Evolutionary conservation across 306 rosid species (phyloP), one percentile per base, ranked within the genome.

Genomic region (Dalbergia oliveri): DNA sequence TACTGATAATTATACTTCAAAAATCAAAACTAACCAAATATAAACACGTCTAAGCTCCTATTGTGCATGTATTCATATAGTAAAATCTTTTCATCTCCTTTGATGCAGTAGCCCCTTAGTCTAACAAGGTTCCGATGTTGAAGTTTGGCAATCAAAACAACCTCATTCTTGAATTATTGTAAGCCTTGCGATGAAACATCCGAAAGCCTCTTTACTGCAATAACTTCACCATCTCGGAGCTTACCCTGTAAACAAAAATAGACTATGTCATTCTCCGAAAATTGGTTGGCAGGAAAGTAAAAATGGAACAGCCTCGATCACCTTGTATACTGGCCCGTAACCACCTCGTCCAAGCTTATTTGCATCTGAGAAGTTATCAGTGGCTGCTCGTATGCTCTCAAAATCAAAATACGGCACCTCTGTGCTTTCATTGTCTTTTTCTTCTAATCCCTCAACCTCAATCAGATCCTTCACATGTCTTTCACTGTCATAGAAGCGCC

Each of bases 321-420:
- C 87, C 87, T 79, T 84, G 79, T 79, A 89, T 47, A 89, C 88
- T 14, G 88, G 77, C 6, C 92, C 92, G 34, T 82, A 86, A 11
- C 92, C 92, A 21, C 90, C 92, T 16, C 39, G 75, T 59, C 90
- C 88, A 0, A 88, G 76, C 72, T 84, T 84, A 26, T 86, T 86
- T 31, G 50, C 66, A 15, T 81, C 74, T 19, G 90, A 86, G 71
- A 89, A 89, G 69, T 80, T 69, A 50, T 82, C 62, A 12, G 87
- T 86, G 12, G 88, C 92, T 0, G 1, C 56, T 11, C 79, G 37
- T 37, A 89, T 59, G 31, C 58, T 43, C 9, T 50, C 78, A 5
- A 84, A 54, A 44, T 76, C 47, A 31, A 68, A 79, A 57, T 69
- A 72, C 0, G 89, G 85, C 15, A 89, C 85, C 41, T 82, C 86